A percentile compares a stretch with the other conserved stretches of the same genome.
phyloP scores from a whole-genome alignment of 768 basidiomycete genomes.

The Saitozyma podzolica region DNA sequence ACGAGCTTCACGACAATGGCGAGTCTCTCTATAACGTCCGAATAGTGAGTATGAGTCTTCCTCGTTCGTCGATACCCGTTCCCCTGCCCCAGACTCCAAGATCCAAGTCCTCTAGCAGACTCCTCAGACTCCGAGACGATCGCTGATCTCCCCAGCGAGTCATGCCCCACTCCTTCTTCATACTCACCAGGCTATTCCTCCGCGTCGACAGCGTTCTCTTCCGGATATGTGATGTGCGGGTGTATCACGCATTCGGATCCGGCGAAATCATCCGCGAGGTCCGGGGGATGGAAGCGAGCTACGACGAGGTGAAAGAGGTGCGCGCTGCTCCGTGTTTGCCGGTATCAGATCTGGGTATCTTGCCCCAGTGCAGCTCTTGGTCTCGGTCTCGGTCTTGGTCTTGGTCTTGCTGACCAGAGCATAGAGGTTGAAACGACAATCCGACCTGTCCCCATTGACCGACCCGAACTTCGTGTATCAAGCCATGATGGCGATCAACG shows the following conservation, averaged over 20 bases:
- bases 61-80: background rate
- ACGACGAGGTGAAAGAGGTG: conserved; percentile 76
- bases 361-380: background rate
- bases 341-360: conserved; percentile 24
- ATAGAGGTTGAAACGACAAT: conserved; percentile 42
- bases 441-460: conserved; percentile 85
- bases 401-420: no score
- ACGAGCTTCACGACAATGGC: conserved; percentile 96
- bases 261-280: conserved; percentile 69
- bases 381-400: background rate
- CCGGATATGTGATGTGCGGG: conserved; percentile 79
- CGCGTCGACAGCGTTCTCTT: conserved; percentile 95
- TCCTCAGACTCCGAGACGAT: background rate
- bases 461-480: conserved; percentile 72
- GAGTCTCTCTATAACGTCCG: conserved; percentile 78
- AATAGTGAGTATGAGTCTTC: conserved; percentile 64
- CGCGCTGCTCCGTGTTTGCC: conserved; percentile 57
- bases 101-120: no score
- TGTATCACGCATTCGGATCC: conserved; percentile 76
- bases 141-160: conserved; percentile 66
- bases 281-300: conserved; percentile 88
- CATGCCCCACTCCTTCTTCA: conserved; percentile 92
- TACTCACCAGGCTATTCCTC: conserved; percentile 85
- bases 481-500: conserved; percentile 24
- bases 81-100: background rate